Conservation (phyloP, 345 rosid species). For the Sonneratia caseolaris region DNA sequence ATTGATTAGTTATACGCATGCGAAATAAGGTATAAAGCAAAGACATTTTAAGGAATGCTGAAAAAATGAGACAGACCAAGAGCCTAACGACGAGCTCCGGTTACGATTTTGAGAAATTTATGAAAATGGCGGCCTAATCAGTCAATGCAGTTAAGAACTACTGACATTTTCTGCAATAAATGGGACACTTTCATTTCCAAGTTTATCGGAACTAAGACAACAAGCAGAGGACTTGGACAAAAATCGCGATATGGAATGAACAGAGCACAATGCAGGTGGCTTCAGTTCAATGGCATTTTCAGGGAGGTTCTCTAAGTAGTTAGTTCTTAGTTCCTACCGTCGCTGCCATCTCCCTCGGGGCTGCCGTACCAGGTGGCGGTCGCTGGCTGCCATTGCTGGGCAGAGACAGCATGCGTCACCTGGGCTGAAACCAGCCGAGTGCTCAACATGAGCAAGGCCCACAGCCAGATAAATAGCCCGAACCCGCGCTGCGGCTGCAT, state of each 20-base stretch:
- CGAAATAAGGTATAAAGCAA: background rate
- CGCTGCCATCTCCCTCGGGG: constrained; percentile 96
- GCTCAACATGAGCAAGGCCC: constrained; percentile 5
- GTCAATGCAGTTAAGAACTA: no score
- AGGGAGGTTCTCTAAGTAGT: background rate
- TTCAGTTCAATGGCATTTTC: background rate
- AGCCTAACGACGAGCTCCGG: no score
- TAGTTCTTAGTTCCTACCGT: constrained; percentile 30
- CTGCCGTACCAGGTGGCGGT: constrained; percentile 97
- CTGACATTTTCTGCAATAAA: no score
- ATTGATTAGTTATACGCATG: background rate
- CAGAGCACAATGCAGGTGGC: background rate
- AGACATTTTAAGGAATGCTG: no score
- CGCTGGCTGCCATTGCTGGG: constrained; percentile 65
- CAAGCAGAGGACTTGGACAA: no score
- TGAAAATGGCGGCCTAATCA: no score
- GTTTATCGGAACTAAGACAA: no score
- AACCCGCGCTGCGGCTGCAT: constrained; percentile 4
- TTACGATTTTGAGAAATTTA: no score
- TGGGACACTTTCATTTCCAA: no score
- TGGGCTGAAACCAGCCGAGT: constrained; percentile 15
- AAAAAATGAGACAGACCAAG: no score
- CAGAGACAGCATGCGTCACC: constrained; percentile 17
- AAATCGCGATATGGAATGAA: no score
- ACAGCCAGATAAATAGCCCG: constrained; percentile 9